Conservation (phyloP, 163 green algal species). For the Picocystis sp. region DNA sequence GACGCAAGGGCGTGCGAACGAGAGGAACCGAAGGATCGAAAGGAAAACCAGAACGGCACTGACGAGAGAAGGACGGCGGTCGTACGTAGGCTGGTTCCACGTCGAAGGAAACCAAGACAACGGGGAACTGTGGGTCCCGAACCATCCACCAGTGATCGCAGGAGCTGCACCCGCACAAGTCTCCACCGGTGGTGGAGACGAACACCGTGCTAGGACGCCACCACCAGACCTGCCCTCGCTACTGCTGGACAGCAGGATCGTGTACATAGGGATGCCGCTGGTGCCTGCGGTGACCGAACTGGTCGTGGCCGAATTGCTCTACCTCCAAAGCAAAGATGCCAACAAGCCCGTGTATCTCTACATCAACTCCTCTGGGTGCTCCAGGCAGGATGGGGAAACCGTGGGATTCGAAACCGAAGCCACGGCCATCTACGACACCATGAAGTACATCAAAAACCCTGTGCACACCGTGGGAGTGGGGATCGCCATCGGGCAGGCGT, state of each 20-base stretch:
- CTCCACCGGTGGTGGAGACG: conserved; percentile 9
- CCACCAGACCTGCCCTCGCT: conserved; percentile 89
- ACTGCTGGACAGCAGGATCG: conserved; percentile 88
- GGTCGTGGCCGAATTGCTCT: conserved; percentile 92
- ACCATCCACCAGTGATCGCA: too few species aligned
- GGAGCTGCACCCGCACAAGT: not conserved
- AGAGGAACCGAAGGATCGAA: too few species aligned
- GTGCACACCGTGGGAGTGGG: conserved; percentile 75
- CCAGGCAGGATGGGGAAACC: conserved; percentile 85
- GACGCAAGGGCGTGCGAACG: too few species aligned
- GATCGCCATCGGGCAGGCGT: conserved; percentile 63
- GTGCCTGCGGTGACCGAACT: conserved; percentile 96
- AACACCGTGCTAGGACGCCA: conserved; percentile 39
- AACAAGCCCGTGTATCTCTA: conserved; percentile 87
- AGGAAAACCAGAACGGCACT: too few species aligned
- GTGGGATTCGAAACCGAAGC: conserved; percentile 94
- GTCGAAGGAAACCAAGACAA: too few species aligned
- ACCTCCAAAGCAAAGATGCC: conserved; percentile 84
- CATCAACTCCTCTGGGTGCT: conserved; percentile 95
- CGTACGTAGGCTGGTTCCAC: too few species aligned
- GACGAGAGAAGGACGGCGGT: too few species aligned
- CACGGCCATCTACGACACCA: conserved; percentile 87
- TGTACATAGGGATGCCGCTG: conserved; percentile 95
- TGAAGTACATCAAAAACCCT: conserved; percentile 88
- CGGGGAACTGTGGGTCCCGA: too few species aligned